These are phyloP conservation scores for Coniella vitis DNA, from an alignment of 2,329 filamentous ascomycete genomes.

Conservation along the genomic window DNA sequence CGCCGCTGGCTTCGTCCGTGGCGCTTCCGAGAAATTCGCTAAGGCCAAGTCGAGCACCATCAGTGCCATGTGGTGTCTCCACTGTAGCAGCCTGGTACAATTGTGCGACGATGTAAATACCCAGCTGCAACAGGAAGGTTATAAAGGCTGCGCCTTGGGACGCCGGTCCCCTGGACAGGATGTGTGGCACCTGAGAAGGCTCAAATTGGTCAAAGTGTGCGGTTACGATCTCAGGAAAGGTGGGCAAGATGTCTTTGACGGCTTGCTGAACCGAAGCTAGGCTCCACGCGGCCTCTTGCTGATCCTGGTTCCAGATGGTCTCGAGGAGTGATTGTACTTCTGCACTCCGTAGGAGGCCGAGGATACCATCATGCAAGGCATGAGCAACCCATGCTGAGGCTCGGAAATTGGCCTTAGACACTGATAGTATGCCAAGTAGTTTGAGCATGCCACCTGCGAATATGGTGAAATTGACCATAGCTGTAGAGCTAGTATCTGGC, in stretches of 20 bases:
- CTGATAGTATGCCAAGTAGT: constrained; percentile 8
- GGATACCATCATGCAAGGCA: constrained; percentile 8
- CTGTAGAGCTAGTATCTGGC: constrained; percentile 15
- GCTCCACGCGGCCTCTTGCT: neutral
- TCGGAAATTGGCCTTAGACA: neutral
- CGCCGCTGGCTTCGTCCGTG: neutral
- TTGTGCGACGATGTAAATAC: constrained; percentile 10
- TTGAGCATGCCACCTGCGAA: constrained; percentile 28
- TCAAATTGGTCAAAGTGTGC: constrained; percentile 6
- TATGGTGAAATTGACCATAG: constrained; percentile 34
- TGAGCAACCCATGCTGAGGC: constrained; percentile 6
- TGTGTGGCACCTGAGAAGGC: constrained; percentile 2
- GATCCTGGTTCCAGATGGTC: neutral
- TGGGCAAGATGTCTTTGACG: constrained; percentile 4
- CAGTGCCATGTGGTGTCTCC: neutral
- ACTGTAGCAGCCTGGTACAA: constrained; percentile 10
- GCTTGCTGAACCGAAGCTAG: neutral
- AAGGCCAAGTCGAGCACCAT: neutral
- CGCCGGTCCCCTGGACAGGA: neutral
- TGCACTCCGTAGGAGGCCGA: constrained; percentile 1
- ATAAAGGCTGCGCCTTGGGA: constrained; percentile 2
- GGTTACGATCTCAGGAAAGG: constrained; percentile 6
- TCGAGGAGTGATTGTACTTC: neutral
- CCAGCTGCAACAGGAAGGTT: constrained; percentile 4
- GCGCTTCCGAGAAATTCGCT: neutral